Evolutionary conservation across 2,329 filamentous ascomycete genomes (phyloP).

Genomic region (Falciphora oryzae): DNA sequence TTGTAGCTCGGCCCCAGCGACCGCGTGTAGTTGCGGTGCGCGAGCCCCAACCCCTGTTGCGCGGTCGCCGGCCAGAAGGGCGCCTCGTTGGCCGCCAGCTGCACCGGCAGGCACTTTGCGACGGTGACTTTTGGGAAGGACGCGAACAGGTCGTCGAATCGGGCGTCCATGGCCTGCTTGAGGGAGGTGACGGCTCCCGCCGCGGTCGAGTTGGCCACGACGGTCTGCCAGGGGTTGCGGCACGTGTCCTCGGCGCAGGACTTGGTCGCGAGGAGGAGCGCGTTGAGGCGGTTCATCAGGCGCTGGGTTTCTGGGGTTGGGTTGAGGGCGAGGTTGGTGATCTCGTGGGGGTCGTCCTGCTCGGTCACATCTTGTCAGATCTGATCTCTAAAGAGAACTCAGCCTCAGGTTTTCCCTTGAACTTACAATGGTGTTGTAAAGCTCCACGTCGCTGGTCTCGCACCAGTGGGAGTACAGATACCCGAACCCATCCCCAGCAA

Average conservation of each 20-base stretch:
- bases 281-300: conserved; percentile 17
- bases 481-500: conserved; percentile 18
- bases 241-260: conserved; percentile 20
- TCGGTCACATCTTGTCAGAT: too few species aligned
- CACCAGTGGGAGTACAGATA: conserved; percentile 26
- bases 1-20: background rate
- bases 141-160: conserved; percentile 6
- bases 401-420: too few species aligned
- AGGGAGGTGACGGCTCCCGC: background rate
- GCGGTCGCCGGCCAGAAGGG: conserved; percentile 3
- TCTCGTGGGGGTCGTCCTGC: conserved; percentile 20
- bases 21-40: background rate
- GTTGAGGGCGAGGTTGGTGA: conserved; percentile 17
- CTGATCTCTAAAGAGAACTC: too few species aligned
- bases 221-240: conserved; percentile 18
- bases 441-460: conserved; percentile 22
- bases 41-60: background rate
- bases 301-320: background rate
- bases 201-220: background rate
- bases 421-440: conserved; percentile 23
- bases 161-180: conserved; percentile 5
- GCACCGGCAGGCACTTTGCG: background rate
- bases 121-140: conserved; percentile 2
- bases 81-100: conserved; percentile 9
- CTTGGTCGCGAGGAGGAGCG: conserved; percentile 22